Evolutionary conservation across 495 filamentous ascomycete species (phyloP).

Genomic region (Hypoxylon lienhwacheense): DNA sequence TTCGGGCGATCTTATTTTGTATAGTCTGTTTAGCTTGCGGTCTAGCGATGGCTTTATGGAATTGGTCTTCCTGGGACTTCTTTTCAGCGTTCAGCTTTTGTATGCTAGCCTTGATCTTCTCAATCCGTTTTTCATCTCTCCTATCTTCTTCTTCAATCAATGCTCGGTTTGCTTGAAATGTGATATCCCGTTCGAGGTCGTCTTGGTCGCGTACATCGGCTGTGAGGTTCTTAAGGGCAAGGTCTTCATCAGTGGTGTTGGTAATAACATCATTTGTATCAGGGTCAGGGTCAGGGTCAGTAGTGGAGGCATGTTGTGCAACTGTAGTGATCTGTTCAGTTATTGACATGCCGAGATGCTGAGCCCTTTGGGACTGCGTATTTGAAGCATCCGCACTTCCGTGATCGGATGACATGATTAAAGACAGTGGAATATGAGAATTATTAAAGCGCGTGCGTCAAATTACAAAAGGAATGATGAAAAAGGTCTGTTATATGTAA

Average conservation of each 20-base stretch:
- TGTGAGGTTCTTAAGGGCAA: slow-evolving; percentile 66
- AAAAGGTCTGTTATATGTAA: no score
- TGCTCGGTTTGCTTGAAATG: slow-evolving; percentile 69
- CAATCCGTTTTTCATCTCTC: slow-evolving; percentile 80
- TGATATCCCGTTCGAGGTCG: slow-evolving; percentile 78
- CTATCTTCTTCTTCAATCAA: slow-evolving; percentile 84
- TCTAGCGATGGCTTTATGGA: slow-evolving; percentile 43
- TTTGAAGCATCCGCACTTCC: slow-evolving; percentile 9
- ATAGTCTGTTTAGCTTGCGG: slow-evolving; percentile 50
- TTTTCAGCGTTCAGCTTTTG: slow-evolving; percentile 52
- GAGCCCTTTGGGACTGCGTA: neutral
- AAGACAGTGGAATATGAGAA: neutral
- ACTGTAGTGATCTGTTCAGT: slow-evolving; percentile 6
- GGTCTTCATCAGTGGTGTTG: slow-evolving; percentile 53
- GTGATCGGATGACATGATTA: slow-evolving; percentile 9
- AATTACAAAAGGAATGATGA: no score
- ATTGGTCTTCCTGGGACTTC: slow-evolving; percentile 47
- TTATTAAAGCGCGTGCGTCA: no score
- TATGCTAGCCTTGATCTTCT: slow-evolving; percentile 68
- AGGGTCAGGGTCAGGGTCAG: neutral
- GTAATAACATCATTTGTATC: neutral
- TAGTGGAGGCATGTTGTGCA: neutral
- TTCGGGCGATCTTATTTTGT: slow-evolving; percentile 62
- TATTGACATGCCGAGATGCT: neutral
- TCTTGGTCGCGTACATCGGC: slow-evolving; percentile 80